phyloP scores from a whole-genome alignment of 148 eudicot genomes.

The Heliamphora exappendiculata region DNA sequence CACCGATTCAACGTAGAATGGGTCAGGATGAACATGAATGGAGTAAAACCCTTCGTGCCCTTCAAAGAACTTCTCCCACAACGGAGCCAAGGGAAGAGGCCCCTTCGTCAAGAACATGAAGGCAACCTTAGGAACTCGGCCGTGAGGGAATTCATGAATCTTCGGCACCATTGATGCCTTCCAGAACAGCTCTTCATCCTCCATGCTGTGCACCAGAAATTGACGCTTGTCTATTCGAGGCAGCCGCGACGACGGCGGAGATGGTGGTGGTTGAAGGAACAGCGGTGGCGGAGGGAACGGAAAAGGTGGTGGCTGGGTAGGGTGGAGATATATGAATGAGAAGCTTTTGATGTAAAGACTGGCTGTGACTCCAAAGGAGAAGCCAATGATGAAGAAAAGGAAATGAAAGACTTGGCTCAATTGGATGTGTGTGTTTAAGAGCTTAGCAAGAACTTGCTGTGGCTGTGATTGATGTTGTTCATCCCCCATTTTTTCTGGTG shows the following conservation, averaged over 20 bases:
- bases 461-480: neutral
- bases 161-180: neutral
- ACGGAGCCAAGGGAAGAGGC: neutral
- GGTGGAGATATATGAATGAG: neutral
- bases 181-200: neutral
- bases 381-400: neutral
- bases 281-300: neutral
- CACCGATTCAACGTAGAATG: neutral
- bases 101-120: conserved; percentile 10
- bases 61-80: conserved; percentile 4
- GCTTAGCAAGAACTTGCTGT: too few species aligned
- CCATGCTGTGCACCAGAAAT: conserved; percentile 5
- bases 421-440: neutral
- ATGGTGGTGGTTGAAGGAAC: neutral
- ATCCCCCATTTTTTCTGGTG: neutral
- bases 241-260: neutral
- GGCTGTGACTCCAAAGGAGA: neutral
- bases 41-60: neutral
- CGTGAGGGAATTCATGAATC: neutral
- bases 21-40: neutral
- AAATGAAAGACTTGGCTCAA: neutral
- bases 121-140: neutral
- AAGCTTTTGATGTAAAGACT: neutral
- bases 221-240: too few species aligned
- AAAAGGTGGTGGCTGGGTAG: neutral